These are phyloP conservation scores for Scleromitrula shiraiana DNA, from an alignment of 2,329 filamentous ascomycete species.

Conservation along the genomic window DNA sequence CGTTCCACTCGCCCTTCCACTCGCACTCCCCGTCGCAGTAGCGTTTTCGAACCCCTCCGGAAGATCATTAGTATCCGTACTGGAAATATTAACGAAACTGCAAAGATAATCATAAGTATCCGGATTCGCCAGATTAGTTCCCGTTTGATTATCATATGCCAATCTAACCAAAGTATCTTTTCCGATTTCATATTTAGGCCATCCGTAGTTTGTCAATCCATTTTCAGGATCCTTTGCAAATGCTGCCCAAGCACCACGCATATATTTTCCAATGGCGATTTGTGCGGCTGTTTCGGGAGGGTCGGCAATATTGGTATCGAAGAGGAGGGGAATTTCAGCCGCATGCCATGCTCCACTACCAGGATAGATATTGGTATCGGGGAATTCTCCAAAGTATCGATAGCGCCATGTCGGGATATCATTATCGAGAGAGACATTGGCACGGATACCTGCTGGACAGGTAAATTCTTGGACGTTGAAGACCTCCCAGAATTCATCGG, in stretches of 20 bases:
- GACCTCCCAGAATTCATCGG: slow-evolving; percentile 24
- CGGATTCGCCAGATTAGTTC: slow-evolving; percentile 4
- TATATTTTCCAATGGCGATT: slow-evolving; percentile 27
- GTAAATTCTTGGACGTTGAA: slow-evolving; percentile 29
- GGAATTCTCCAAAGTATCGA: slow-evolving; percentile 32
- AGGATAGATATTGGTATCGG: slow-evolving; percentile 27
- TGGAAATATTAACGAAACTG: neutral
- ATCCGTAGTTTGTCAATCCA: slow-evolving; percentile 28
- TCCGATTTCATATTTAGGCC: slow-evolving; percentile 7
- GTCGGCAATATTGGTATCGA: slow-evolving; percentile 16
- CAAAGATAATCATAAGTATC: neutral
- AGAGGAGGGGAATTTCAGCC: slow-evolving; percentile 30
- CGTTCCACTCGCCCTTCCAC: too few species aligned
- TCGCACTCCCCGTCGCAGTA: too few species aligned
- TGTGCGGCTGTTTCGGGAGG: slow-evolving; percentile 20
- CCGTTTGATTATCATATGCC: slow-evolving; percentile 11
- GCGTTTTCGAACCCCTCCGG: too few species aligned
- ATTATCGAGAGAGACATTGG: slow-evolving; percentile 21
- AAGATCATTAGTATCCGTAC: too few species aligned
- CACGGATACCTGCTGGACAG: slow-evolving; percentile 27
- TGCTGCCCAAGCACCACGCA: slow-evolving; percentile 33
- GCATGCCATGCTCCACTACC: slow-evolving; percentile 31
- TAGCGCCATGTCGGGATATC: slow-evolving; percentile 33
- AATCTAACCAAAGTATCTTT: slow-evolving; percentile 10
- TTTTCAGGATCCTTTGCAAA: slow-evolving; percentile 33